phyloP scores from a whole-genome alignment of 345 rosid genomes.

The Noccaea bulbosa region DNA sequence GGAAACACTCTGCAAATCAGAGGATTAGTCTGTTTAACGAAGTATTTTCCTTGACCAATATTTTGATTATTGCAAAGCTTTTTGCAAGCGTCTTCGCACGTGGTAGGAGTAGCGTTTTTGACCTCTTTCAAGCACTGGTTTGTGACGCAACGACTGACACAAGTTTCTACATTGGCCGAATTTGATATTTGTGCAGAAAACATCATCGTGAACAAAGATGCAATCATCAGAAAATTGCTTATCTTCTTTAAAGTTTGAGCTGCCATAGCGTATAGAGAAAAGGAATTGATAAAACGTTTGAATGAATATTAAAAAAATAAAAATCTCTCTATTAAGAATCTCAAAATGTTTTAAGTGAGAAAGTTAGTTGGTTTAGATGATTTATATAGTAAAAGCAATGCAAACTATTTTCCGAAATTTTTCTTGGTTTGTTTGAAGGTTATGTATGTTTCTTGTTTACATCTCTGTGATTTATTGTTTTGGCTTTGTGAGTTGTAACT shows the following conservation, averaged over 20 bases:
- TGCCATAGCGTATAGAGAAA: not conserved
- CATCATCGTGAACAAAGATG: not conserved
- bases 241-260: not conserved
- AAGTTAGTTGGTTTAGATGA: not conserved
- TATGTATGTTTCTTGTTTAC: not conserved
- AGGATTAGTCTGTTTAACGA: not conserved
- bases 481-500: not conserved
- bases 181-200: not conserved
- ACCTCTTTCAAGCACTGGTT: conserved; percentile 1
- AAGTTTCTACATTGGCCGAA: not conserved
- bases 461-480: not conserved
- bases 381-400: conserved; percentile 9
- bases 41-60: not conserved
- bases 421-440: not conserved
- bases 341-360: not conserved
- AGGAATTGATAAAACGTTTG: not conserved
- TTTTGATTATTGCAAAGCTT: conserved; percentile 23
- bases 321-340: not conserved
- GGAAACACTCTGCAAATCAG: not conserved
- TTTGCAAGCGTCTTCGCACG: conserved; percentile 19
- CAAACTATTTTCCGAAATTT: not conserved
- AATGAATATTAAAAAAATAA: not conserved
- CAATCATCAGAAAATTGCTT: not conserved
- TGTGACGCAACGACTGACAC: conserved; percentile 11
- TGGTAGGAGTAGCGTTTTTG: not conserved